A percentile compares a stretch with the other conserved stretches of the same genome.
Conservation (phyloP, 148 eudicot species). For the Selenicereus undatus region DNA sequence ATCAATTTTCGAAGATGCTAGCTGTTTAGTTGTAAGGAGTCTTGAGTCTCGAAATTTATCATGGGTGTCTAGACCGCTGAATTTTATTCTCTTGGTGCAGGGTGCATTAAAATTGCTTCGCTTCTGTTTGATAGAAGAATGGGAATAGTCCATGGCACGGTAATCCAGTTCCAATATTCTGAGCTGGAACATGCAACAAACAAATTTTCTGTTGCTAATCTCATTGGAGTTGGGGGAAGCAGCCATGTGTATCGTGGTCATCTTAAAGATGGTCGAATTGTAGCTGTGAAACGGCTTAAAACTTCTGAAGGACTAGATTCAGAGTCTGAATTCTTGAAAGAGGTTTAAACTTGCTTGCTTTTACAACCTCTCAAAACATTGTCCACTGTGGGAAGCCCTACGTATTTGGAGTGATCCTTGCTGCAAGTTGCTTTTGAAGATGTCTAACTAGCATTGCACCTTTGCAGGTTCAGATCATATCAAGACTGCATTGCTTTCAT, state of each 20-base stretch:
- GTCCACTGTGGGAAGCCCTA: not conserved
- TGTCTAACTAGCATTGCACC: conserved; percentile 7
- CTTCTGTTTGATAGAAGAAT: conserved; percentile 41
- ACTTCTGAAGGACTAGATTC: conserved; percentile 51
- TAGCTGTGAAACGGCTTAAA: conserved; percentile 80
- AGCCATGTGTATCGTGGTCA: conserved; percentile 79
- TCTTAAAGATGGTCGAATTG: conserved; percentile 63
- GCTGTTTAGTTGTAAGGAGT: not conserved
- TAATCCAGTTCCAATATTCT: conserved; percentile 58
- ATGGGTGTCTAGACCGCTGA: not conserved
- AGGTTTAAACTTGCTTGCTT: conserved; percentile 44
- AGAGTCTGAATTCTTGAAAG: conserved; percentile 57
- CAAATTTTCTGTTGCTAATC: conserved; percentile 65
- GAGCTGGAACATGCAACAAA: conserved; percentile 85
- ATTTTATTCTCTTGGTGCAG: conserved; percentile 35
- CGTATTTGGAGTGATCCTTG: not conserved
- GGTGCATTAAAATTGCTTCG: conserved; percentile 48
- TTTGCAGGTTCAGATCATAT: conserved; percentile 74
- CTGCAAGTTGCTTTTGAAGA: not conserved
- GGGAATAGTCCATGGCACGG: conserved; percentile 48
- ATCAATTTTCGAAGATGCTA: not conserved
- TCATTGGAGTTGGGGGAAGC: conserved; percentile 88
- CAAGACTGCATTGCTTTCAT: conserved; percentile 86
- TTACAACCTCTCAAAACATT: not conserved
- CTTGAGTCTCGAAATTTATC: not conserved